Evolutionary conservation across 1,284 basidiomycete species (phyloP).

Genomic region (Cystobasidium slooffiae): DNA sequence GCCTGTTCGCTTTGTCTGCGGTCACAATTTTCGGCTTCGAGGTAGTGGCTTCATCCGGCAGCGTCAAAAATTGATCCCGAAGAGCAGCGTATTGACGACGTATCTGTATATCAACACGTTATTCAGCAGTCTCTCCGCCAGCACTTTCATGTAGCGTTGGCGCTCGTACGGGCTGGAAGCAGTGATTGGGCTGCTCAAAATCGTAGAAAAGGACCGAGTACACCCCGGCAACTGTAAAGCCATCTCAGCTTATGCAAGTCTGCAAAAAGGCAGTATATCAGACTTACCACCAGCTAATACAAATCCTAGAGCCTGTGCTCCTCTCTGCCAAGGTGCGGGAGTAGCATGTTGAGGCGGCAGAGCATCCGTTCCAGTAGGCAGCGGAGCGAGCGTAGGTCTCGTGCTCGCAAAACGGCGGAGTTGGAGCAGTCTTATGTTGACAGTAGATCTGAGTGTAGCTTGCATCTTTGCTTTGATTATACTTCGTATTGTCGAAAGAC

Average conservation of each 20-base stretch:
- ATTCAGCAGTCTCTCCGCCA: not conserved
- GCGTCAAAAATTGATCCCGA: conserved; percentile 49
- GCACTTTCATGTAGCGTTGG: too few species aligned
- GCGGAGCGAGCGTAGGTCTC: not conserved
- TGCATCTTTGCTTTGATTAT: not conserved
- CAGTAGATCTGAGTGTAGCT: not conserved
- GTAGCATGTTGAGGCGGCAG: conserved; percentile 21
- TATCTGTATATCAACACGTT: conserved; percentile 37
- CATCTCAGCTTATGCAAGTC: not conserved
- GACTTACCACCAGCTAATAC: conserved; percentile 23
- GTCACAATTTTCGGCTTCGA: not conserved
- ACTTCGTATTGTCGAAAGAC: not conserved
- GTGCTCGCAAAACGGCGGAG: not conserved
- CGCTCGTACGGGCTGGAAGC: conserved; percentile 50
- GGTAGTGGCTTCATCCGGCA: conserved; percentile 40
- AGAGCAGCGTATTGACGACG: conserved; percentile 49
- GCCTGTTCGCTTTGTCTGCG: not conserved
- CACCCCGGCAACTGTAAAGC: conserved; percentile 30
- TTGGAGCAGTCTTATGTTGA: not conserved
- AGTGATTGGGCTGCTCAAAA: conserved; percentile 50
- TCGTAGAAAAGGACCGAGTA: conserved; percentile 51
- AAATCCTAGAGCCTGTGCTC: conserved; percentile 33
- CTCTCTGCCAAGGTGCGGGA: conserved; percentile 36
- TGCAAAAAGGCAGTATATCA: not conserved
- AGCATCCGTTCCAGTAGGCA: conserved; percentile 15